Evolutionary conservation across 2,329 filamentous ascomycete genomes (phyloP).

Genomic region (Coleophoma eucalyptorum): DNA sequence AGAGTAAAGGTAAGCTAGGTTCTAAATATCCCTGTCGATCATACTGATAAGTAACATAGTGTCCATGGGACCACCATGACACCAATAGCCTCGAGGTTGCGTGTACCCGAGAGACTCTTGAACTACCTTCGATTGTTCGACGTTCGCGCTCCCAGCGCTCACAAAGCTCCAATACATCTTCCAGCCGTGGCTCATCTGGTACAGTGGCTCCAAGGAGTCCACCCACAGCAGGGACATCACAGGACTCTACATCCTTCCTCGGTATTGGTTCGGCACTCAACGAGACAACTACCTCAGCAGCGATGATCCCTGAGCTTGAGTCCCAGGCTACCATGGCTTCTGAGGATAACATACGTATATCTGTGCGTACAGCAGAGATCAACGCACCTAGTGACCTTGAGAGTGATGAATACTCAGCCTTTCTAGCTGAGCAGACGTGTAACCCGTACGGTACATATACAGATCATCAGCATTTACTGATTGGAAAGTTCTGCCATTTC

Average conservation of each 20-base stretch:
- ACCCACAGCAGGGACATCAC: background rate
- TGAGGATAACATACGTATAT: background rate
- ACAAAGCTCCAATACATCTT: background rate
- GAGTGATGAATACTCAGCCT: background rate
- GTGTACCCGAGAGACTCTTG: background rate
- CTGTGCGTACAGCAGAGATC: background rate
- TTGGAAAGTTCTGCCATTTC: background rate
- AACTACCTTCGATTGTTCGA: background rate
- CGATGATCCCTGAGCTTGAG: background rate
- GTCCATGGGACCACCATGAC: conserved; percentile 24
- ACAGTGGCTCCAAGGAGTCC: background rate
- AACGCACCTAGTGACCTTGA: background rate
- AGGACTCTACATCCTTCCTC: background rate
- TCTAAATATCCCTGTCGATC: background rate
- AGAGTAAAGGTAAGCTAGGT: conserved; percentile 14
- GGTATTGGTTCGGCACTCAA: background rate
- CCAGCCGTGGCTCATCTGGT: background rate
- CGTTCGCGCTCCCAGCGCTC: background rate
- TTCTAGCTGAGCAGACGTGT: background rate
- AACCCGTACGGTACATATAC: background rate
- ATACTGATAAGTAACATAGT: conserved; percentile 9
- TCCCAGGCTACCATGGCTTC: background rate
- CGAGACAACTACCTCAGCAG: background rate
- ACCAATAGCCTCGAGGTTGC: conserved; percentile 16
- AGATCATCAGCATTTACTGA: background rate